Evolutionary conservation across 202 grass and related monocot genomes (phyloP).

Genomic region (Carex arenaria): DNA sequence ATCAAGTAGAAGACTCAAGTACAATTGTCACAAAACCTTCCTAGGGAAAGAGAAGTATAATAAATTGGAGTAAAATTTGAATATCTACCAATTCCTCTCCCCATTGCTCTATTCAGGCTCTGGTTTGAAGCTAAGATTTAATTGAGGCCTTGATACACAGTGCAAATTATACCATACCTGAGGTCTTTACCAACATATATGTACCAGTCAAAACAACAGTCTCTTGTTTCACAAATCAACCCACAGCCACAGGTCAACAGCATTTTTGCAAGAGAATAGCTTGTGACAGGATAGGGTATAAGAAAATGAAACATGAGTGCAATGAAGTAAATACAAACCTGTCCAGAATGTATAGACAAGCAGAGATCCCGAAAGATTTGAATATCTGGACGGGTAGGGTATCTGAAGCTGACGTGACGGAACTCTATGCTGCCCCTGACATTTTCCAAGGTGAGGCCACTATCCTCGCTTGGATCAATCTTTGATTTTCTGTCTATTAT

Average conservation of each 20-base stretch:
- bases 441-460: slow-evolving; percentile 47
- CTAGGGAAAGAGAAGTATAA: background rate
- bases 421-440: slow-evolving; percentile 65
- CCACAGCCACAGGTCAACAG: background rate
- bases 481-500: slow-evolving; percentile 76
- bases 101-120: background rate
- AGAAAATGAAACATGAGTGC: background rate
- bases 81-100: background rate
- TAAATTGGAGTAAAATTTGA: background rate
- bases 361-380: slow-evolving; percentile 85
- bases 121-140: background rate
- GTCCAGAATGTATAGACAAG: slow-evolving; percentile 70
- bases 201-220: background rate
- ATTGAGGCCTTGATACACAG: background rate
- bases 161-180: background rate
- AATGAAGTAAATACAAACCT: slow-evolving; percentile 29
- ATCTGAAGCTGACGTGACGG: slow-evolving; percentile 71
- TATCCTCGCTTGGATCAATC: slow-evolving; percentile 73
- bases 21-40: background rate
- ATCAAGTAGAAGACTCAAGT: background rate
- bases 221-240: background rate
- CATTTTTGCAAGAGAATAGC: background rate
- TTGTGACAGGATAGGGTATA: background rate
- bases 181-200: background rate
- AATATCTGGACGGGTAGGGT: slow-evolving; percentile 72